Conservation (phyloP, 73 alveolate species). For the Blepharisma japonicum region DNA sequence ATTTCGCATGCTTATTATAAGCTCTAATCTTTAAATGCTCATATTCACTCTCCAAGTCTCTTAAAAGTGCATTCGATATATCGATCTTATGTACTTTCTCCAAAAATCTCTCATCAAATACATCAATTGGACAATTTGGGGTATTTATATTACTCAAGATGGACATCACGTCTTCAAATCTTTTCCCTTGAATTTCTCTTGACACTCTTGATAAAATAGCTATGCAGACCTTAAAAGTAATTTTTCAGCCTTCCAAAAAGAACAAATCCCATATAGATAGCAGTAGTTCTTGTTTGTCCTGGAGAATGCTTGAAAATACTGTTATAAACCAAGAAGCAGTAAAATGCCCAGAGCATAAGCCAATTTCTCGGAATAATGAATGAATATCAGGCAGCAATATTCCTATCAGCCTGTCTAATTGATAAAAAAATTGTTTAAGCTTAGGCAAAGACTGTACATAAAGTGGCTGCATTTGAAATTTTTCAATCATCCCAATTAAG, state of each 20-base stretch:
- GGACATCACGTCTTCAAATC: slow-evolving; percentile 14
- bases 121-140: not conserved
- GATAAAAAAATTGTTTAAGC: slow-evolving; percentile 76
- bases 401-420: slow-evolving; percentile 77
- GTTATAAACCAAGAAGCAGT: slow-evolving; percentile 91
- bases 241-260: slow-evolving; percentile 60
- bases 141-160: not conserved
- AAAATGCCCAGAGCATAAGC: slow-evolving; percentile 53
- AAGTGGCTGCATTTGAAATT: slow-evolving; percentile 23
- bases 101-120: not conserved
- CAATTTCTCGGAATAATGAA: slow-evolving; percentile 64
- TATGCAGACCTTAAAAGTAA: slow-evolving; percentile 50
- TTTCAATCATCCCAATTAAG: slow-evolving; percentile 31
- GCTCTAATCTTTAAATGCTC: slow-evolving; percentile 27
- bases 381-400: slow-evolving; percentile 75
- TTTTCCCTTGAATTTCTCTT: not conserved
- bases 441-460: slow-evolving; percentile 52
- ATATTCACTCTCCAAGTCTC: slow-evolving; percentile 27
- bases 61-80: slow-evolving; percentile 27
- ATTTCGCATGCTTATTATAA: no score
- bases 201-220: not conserved
- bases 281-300: slow-evolving; percentile 44
- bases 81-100: not conserved
- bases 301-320: slow-evolving; percentile 66
- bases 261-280: slow-evolving; percentile 52